Conservation (phyloP, 495 filamentous ascomycete genomes). For the Lasiosphaeris hirsuta region DNA sequence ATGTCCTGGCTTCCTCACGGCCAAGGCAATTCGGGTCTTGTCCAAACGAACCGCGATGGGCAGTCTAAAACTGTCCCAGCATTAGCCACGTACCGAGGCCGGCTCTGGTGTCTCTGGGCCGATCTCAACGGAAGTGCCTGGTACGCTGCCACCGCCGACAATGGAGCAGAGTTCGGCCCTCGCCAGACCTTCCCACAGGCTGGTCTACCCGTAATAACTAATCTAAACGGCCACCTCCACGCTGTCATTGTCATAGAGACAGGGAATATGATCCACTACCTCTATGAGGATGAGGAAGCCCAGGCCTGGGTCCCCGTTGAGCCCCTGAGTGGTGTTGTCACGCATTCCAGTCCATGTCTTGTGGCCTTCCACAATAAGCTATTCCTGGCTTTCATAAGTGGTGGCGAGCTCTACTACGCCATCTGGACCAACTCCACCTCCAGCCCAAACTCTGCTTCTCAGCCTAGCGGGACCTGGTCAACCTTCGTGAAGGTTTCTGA, state of each 20-base stretch:
- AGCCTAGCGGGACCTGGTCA: slow-evolving; percentile 17
- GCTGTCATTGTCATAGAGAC: slow-evolving; percentile 24
- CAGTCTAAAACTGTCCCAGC: slow-evolving; percentile 25
- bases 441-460: neutral
- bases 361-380: slow-evolving; percentile 31
- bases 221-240: slow-evolving; percentile 29
- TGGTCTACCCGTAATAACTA: slow-evolving; percentile 28
- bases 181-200: slow-evolving; percentile 20
- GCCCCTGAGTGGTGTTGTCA: slow-evolving; percentile 10
- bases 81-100: slow-evolving; percentile 25
- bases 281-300: slow-evolving; percentile 22
- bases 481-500: slow-evolving; percentile 13
- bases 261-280: slow-evolving; percentile 25
- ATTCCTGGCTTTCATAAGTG: slow-evolving; percentile 24
- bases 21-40: slow-evolving; percentile 6
- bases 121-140: slow-evolving; percentile 23
- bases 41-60: slow-evolving; percentile 11
- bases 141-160: slow-evolving; percentile 20
- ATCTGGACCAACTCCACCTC: slow-evolving; percentile 19
- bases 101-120: slow-evolving; percentile 31
- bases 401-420: slow-evolving; percentile 20
- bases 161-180: slow-evolving; percentile 16
- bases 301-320: slow-evolving; percentile 17
- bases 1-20: slow-evolving; percentile 17
- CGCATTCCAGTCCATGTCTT: slow-evolving; percentile 23